Evolutionary conservation across 306 rosid species (phyloP), one percentile per base, ranked within the genome.

Genomic region (Pyrus bretschneideri): DNA sequence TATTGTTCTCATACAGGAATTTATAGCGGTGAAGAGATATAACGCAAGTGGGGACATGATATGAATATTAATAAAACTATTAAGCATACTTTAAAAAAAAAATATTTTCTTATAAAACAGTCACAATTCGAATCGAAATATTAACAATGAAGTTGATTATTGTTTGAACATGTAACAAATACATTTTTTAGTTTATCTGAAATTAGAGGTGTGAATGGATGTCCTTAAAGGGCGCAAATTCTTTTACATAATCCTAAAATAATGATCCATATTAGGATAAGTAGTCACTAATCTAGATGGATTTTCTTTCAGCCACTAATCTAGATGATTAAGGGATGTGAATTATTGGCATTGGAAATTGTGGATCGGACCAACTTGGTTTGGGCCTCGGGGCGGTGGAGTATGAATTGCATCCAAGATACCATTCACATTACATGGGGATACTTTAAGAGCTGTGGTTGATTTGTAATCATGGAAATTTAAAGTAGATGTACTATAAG

Each of bases 11-110:
- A 29, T 60, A 45, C 25, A 73, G n/a, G 69, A 76, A 73, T 83
- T 85, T 77, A 80, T 83, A 82, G 77, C 84, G 87, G 81, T 81
- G 70, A 75, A 80, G 76, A 60, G 80, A 76, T 60, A 52, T 72
- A 40, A 52, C 55, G 2, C 71, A 45, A 71, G 86, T 83, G 81
- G 87, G 83, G 79, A 35, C 81, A 71, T 52, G 49, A 42, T 13
- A 70, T 25, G 21, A 51, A 45, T 59, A 15, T 59, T n/a, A 13
- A 73, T 42, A 42, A 8, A 60, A 60, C 23, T 55, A 38, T 73
- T 30, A 63, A n/a, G n/a, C 23, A 63, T 63, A 12, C 22, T 15
- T 30, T 30, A 1, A 7, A 6, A 61, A 29, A 29, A 5, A 13
- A 23, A 6, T 11, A 61, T 13, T 61, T 61, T 27, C 66, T 61